These are phyloP conservation scores for Mitragyna speciosa DNA, from an alignment of 257 asterid genomes.

Conservation along the genomic window DNA sequence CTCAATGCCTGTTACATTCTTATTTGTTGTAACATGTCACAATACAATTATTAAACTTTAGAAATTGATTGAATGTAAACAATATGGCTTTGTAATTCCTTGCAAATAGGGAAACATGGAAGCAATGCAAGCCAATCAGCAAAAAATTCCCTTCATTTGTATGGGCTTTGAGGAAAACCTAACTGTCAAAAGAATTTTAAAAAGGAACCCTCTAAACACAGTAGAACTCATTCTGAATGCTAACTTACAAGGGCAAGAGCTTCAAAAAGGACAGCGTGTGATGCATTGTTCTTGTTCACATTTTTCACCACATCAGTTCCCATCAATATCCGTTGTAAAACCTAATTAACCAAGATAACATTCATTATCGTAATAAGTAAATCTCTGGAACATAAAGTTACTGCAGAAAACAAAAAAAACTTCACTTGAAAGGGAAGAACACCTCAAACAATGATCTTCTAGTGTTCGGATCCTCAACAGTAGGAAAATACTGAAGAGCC, in stretches of 20 bases:
- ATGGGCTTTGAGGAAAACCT: not conserved
- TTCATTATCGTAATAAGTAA: slow-evolving; percentile 2
- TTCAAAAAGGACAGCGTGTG: slow-evolving; percentile 99
- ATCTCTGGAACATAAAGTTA: not conserved
- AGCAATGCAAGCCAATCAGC: not conserved
- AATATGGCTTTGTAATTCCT: too few relatives aligned
- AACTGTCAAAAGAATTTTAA: not conserved
- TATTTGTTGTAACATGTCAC: not conserved
- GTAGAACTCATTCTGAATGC: not conserved
- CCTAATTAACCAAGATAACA: slow-evolving; percentile 47
- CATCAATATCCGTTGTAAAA: slow-evolving; percentile 90
- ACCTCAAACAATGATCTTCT: slow-evolving; percentile 98
- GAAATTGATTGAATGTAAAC: not conserved
- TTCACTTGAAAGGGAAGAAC: slow-evolving; percentile 7
- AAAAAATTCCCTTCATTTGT: not conserved
- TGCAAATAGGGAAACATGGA: not conserved
- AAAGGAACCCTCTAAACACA: slow-evolving; percentile 21
- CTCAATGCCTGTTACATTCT: too few relatives aligned
- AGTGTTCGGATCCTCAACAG: slow-evolving; percentile 94
- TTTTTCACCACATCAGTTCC: slow-evolving; percentile 99
- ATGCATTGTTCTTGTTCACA: slow-evolving; percentile 99
- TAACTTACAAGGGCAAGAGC: slow-evolving; percentile 94
- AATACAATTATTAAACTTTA: not conserved
- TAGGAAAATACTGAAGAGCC: slow-evolving; percentile 98
- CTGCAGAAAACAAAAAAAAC: not conserved